Conservation (phyloP, 169 alveolate species). For the Eimeria falciformis region DNA sequence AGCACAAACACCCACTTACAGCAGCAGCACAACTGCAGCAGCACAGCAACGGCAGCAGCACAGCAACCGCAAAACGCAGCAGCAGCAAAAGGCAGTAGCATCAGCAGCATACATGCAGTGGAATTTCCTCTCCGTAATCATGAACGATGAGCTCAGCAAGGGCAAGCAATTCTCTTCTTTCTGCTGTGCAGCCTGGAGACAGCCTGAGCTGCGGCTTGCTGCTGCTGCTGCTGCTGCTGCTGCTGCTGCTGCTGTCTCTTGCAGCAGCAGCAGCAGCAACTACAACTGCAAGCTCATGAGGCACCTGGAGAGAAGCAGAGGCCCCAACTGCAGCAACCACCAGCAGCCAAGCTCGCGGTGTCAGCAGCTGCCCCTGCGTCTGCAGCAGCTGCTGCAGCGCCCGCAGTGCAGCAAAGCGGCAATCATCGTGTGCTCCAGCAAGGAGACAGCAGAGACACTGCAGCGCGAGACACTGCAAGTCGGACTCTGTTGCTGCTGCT, state of each 20-base stretch:
- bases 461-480: constrained; percentile 37
- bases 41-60: too few species aligned
- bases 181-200: constrained; percentile 54
- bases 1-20: neutral
- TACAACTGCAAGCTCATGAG: constrained; percentile 14
- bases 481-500: constrained; percentile 31
- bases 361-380: constrained; percentile 55
- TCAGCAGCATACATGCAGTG: constrained; percentile 28
- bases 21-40: neutral
- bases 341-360: constrained; percentile 29
- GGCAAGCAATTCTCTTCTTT: constrained; percentile 11
- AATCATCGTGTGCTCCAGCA: constrained; percentile 5
- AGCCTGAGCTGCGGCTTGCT: neutral
- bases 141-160: constrained; percentile 28
- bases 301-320: constrained; percentile 23
- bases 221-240: constrained; percentile 53
- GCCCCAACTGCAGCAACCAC: constrained; percentile 13
- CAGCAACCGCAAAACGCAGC: constrained; percentile 33
- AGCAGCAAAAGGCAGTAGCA: neutral
- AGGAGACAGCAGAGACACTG: constrained; percentile 33
- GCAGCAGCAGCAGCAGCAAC: constrained; percentile 20
- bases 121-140: constrained; percentile 49
- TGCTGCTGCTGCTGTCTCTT: neutral
- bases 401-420: constrained; percentile 37
- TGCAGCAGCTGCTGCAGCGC: constrained; percentile 63